phyloP scores from a whole-genome alignment of 148 eudicot genomes.

The Camellia sinensis region DNA sequence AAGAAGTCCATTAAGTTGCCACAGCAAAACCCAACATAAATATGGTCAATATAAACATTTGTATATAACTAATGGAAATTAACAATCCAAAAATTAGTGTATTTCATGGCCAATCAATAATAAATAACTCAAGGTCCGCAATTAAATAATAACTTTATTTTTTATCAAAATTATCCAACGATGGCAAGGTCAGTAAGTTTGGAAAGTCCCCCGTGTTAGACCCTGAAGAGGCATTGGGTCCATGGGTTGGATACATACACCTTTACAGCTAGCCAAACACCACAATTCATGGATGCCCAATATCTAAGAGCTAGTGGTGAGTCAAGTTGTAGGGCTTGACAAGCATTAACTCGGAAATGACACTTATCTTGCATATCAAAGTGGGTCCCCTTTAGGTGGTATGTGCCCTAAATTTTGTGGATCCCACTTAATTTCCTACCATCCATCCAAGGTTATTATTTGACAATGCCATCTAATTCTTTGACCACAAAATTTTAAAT shows the following conservation, averaged over 20 bases:
- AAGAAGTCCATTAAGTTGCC: too few relatives aligned
- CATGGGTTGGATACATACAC: background rate
- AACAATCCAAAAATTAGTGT: too few relatives aligned
- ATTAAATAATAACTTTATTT: too few relatives aligned
- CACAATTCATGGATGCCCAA: background rate
- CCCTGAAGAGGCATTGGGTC: background rate
- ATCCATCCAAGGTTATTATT: background rate
- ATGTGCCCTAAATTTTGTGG: background rate
- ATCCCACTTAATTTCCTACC: background rate
- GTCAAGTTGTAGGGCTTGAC: background rate
- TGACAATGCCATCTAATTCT: slow-evolving; percentile 3
- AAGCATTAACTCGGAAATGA: slow-evolving; percentile 7
- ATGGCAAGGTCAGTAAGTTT: background rate
- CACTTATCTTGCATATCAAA: slow-evolving; percentile 10
- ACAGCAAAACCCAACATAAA: too few relatives aligned
- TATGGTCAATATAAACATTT: too few relatives aligned
- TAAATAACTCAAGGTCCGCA: too few relatives aligned
- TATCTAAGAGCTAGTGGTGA: background rate
- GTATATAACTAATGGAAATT: too few relatives aligned
- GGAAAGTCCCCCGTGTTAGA: too few relatives aligned
- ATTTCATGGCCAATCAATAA: too few relatives aligned
- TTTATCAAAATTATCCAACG: too few relatives aligned
- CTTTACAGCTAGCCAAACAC: background rate
- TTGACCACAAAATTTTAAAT: slow-evolving; percentile 8
- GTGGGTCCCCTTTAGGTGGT: slow-evolving; percentile 1